These are phyloP conservation scores for Nicotiana paniculata DNA, from an alignment of 257 asterid genomes.

Conservation along the genomic window DNA sequence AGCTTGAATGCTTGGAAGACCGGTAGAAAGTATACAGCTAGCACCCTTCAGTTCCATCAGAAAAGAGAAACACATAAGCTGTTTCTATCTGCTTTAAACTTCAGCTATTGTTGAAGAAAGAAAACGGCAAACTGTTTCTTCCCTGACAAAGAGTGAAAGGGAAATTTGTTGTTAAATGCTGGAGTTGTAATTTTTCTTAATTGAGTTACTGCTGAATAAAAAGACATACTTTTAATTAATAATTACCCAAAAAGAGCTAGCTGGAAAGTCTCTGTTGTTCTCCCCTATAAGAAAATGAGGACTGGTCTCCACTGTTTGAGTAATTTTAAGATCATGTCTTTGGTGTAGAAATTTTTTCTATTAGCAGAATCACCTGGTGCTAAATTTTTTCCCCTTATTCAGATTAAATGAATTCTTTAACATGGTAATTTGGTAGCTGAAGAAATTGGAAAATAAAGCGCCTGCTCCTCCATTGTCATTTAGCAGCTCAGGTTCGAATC, in stretches of 20 bases:
- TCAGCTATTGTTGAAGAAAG: neutral
- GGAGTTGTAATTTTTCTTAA: neutral
- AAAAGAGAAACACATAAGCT: neutral
- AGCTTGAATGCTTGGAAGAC: neutral
- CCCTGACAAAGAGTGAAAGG: slow-evolving; percentile 2
- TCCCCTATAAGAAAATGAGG: neutral
- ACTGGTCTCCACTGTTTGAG: neutral
- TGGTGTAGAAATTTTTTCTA: neutral
- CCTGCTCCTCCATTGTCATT: neutral
- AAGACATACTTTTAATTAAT: neutral
- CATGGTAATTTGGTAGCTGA: neutral
- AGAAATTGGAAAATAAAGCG: neutral
- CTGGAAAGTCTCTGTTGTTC: neutral
- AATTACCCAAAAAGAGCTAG: neutral
- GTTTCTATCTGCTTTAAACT: neutral
- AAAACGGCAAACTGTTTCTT: neutral
- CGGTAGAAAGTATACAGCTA: neutral
- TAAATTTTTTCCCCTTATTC: neutral
- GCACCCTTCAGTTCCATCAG: neutral
- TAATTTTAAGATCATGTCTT: neutral
- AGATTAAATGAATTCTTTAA: neutral
- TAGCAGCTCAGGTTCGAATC: neutral
- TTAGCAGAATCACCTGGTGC: neutral
- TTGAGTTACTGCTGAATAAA: neutral
- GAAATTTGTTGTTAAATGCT: neutral